phyloP scores from a whole-genome alignment of 495 filamentous ascomycete species.

The Elaphomyces granulatus region DNA sequence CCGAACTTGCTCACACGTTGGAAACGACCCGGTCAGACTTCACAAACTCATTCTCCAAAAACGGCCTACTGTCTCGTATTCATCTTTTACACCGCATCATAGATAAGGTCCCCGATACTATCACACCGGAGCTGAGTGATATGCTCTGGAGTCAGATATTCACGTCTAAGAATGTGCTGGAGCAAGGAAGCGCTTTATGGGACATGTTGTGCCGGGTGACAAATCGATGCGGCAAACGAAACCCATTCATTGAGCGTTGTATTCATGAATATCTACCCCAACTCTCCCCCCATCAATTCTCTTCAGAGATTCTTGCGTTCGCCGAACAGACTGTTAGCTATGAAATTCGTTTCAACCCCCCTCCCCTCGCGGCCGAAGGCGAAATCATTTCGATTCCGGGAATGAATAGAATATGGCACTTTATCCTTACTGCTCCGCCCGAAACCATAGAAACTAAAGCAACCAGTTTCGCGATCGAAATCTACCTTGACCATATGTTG shows the following conservation, averaged over 20 bases:
- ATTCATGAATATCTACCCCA: conserved; percentile 50
- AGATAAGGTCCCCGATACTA: conserved; percentile 40
- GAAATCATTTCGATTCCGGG: conserved; percentile 41
- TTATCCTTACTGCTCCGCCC: conserved; percentile 57
- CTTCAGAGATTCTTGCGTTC: conserved; percentile 51
- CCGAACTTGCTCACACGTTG: conserved; percentile 36
- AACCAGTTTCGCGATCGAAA: conserved; percentile 53
- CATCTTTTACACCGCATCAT: conserved; percentile 45
- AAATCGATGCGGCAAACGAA: conserved; percentile 30
- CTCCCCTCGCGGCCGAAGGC: conserved; percentile 24
- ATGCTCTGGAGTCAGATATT: conserved; percentile 56
- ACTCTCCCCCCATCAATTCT: conserved; percentile 50
- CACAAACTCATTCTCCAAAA: conserved; percentile 20
- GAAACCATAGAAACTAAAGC: conserved; percentile 53
- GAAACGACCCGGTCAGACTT: conserved; percentile 24
- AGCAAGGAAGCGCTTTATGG: conserved; percentile 49
- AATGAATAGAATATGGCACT: conserved; percentile 69
- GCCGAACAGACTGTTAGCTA: conserved; percentile 41
- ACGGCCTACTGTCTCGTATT: conserved; percentile 36
- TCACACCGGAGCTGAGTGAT: conserved; percentile 44
- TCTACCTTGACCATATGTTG: conserved; percentile 50
- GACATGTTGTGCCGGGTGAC: conserved; percentile 41
- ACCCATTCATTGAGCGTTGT: conserved; percentile 52
- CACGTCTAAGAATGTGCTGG: conserved; percentile 38
- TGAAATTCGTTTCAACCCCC: conserved; percentile 29